phyloP scores from a whole-genome alignment of 2,329 filamentous ascomycete genomes.

The Periconia sp. region DNA sequence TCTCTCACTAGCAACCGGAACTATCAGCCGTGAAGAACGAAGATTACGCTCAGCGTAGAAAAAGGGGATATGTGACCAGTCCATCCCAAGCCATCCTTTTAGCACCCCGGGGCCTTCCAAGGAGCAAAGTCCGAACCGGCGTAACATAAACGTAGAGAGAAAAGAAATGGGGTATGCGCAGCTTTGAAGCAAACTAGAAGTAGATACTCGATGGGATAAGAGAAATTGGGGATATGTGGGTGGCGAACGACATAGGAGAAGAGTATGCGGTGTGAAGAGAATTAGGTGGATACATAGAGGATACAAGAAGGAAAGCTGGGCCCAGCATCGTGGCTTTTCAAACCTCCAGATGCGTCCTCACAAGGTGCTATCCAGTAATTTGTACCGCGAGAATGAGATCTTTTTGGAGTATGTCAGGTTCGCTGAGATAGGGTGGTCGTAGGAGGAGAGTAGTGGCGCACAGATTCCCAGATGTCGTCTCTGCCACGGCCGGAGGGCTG shows the following conservation, averaged over 20 bases:
- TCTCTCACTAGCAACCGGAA: background rate
- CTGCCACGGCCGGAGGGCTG: background rate
- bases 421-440: too few species aligned
- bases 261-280: slow-evolving; percentile 13
- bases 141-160: slow-evolving; percentile 5
- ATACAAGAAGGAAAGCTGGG: slow-evolving; percentile 9
- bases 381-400: too few species aligned
- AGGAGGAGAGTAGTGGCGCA: too few species aligned
- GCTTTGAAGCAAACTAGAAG: slow-evolving; percentile 7
- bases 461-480: too few species aligned
- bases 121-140: background rate
- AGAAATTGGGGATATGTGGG: background rate
- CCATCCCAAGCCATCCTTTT: background rate
- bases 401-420: too few species aligned
- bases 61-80: background rate
- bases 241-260: slow-evolving; percentile 18
- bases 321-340: too few species aligned
- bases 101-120: background rate
- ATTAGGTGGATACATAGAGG: slow-evolving; percentile 7
- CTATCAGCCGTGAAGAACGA: too few species aligned
- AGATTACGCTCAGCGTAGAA: slow-evolving; percentile 3
- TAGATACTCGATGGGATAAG: slow-evolving; percentile 1
- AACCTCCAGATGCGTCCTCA: too few species aligned
- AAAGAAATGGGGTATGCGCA: slow-evolving; percentile 23
- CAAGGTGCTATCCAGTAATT: too few species aligned